Conservation (phyloP, 2,329 filamentous ascomycete species). For the Colletotrichum sp. region DNA sequence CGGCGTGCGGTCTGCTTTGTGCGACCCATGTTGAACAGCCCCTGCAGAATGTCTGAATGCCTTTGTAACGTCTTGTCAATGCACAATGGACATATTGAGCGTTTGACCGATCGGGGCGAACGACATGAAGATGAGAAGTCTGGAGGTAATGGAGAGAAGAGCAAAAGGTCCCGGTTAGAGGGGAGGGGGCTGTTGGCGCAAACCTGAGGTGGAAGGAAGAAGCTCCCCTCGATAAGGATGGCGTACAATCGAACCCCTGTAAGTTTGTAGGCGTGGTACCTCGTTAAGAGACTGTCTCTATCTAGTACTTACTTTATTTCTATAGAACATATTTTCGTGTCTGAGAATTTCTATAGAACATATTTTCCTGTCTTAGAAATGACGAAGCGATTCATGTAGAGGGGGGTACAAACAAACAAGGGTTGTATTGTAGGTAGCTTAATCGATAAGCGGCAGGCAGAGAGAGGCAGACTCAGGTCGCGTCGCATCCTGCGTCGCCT, state of each 20-base stretch:
- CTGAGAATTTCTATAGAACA: no score
- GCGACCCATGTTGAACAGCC: not conserved
- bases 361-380: no score
- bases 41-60: not conserved
- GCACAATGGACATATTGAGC: not conserved
- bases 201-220: not conserved
- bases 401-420: no score
- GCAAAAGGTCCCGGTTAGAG: not conserved
- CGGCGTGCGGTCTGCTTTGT: constrained; percentile 5
- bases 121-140: not conserved
- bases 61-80: not conserved
- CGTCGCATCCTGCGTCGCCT: not conserved
- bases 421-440: not conserved
- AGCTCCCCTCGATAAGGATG: not conserved
- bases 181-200: not conserved
- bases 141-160: not conserved
- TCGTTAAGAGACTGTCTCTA: no score
- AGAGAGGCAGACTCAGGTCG: constrained; percentile 1
- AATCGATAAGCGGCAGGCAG: constrained; percentile 18
- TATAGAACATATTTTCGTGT: no score
- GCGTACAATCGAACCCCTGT: not conserved
- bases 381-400: no score
- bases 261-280: no score
- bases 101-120: not conserved
- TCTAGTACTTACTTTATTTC: no score